Percentiles rank a stretch among this genome's conserved stretches.
Conservation (phyloP, 2,329 filamentous ascomycete genomes). For the Aspergillus persii region DNA sequence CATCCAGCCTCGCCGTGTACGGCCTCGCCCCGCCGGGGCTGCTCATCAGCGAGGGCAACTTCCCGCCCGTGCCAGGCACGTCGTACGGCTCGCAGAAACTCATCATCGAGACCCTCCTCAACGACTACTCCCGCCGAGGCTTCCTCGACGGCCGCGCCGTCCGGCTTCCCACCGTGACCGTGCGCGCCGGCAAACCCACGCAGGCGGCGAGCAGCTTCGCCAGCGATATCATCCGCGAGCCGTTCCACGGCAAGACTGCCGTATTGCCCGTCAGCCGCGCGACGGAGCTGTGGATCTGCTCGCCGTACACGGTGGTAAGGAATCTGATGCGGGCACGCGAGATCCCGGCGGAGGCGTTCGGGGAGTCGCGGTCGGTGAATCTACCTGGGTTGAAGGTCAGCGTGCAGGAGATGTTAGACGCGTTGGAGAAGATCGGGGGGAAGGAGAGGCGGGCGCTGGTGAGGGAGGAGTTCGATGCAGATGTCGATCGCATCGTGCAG, state of each 20-base stretch:
- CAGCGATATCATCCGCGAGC: conserved; percentile 54
- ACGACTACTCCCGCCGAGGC: conserved; percentile 52
- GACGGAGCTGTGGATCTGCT: conserved; percentile 58
- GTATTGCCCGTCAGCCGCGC: conserved; percentile 51
- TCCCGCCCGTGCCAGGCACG: conserved; percentile 48
- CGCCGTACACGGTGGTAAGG: conserved; percentile 53
- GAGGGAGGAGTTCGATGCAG: conserved; percentile 55
- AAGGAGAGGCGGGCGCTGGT: conserved; percentile 54
- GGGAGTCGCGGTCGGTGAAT: conserved; percentile 53
- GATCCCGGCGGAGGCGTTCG: conserved; percentile 52
- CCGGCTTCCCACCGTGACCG: conserved; percentile 52
- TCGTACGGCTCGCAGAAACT: conserved; percentile 55
- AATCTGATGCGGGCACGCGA: conserved; percentile 55
- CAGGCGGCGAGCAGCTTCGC: conserved; percentile 54
- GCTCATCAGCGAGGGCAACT: conserved; percentile 44
- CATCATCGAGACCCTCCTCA: conserved; percentile 50
- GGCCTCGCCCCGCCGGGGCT: conserved; percentile 47
- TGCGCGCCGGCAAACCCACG: conserved; percentile 51
- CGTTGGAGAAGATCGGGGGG: conserved; percentile 55
- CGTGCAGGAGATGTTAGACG: conserved; percentile 61
- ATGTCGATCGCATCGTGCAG: conserved; percentile 57
- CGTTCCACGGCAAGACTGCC: conserved; percentile 50
- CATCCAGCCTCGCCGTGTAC: conserved; percentile 51
- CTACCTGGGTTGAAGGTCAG: conserved; percentile 57
- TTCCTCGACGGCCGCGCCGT: conserved; percentile 48